A percentile compares a stretch with the other conserved stretches of the same genome.
Evolutionary conservation across 371 early-diverging fungal genomes (phyloP).

Genomic region (Syncephalastrum monosporum): DNA sequence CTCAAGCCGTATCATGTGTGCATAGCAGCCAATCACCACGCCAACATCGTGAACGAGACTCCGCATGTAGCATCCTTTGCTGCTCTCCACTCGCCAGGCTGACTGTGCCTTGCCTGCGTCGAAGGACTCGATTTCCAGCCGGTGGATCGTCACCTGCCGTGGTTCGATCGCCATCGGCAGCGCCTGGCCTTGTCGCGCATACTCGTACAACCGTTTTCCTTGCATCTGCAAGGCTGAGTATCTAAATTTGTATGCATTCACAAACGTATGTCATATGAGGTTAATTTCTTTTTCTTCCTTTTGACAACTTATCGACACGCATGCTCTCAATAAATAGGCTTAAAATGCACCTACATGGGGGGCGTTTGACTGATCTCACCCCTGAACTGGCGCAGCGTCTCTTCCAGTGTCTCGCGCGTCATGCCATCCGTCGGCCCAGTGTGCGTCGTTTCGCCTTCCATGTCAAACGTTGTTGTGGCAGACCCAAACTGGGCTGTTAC

Average conservation of each 20-base stretch:
- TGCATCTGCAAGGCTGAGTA: slow-evolving; percentile 49
- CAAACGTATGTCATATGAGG: too few species aligned
- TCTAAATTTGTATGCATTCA: slow-evolving; percentile 15
- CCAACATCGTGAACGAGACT: slow-evolving; percentile 50
- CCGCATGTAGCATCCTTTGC: slow-evolving; percentile 54
- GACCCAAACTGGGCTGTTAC: slow-evolving; percentile 43
- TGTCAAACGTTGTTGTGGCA: slow-evolving; percentile 52
- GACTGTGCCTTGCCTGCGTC: slow-evolving; percentile 9
- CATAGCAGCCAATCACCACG: slow-evolving; percentile 31
- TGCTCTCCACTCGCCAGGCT: slow-evolving; percentile 31
- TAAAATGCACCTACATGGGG: slow-evolving; percentile 40
- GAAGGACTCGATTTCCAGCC: slow-evolving; percentile 24
- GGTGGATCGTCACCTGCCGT: slow-evolving; percentile 28
- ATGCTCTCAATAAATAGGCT: neutral
- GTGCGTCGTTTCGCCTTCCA: slow-evolving; percentile 32
- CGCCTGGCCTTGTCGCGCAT: slow-evolving; percentile 37
- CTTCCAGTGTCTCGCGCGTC: slow-evolving; percentile 17
- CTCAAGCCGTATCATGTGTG: slow-evolving; percentile 44
- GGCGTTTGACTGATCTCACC: slow-evolving; percentile 45
- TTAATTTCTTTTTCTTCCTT: neutral
- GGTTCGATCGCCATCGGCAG: slow-evolving; percentile 37
- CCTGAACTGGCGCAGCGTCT: slow-evolving; percentile 30
- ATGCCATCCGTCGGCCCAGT: slow-evolving; percentile 28
- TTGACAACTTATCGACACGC: neutral
- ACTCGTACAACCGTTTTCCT: slow-evolving; percentile 51